phyloP scores from a whole-genome alignment of 176 grass and related monocot genomes.

The Puya raimondii region DNA sequence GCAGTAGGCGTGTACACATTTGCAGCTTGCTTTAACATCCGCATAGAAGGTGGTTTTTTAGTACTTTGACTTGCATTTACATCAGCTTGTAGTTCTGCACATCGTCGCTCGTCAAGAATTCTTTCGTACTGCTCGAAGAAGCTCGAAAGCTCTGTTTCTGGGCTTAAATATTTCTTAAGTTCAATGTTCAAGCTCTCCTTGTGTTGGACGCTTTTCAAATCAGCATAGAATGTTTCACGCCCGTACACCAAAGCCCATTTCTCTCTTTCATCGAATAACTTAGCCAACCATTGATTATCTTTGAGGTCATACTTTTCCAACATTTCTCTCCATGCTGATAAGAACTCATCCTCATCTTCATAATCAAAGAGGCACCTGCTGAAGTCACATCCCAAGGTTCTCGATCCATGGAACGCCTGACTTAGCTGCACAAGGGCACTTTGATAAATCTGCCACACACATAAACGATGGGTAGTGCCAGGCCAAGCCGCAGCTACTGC shows the following conservation, averaged over 20 bases:
- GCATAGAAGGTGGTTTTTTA: slow-evolving; percentile 80
- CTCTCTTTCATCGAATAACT: slow-evolving; percentile 63
- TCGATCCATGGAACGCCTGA: slow-evolving; percentile 87
- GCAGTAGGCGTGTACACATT: slow-evolving; percentile 79
- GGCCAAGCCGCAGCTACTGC: slow-evolving; percentile 43
- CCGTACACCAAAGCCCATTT: slow-evolving; percentile 78
- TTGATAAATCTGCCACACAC: slow-evolving; percentile 94
- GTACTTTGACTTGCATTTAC: slow-evolving; percentile 41
- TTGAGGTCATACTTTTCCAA: slow-evolving; percentile 69
- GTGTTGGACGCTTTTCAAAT: slow-evolving; percentile 81
- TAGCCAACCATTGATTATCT: slow-evolving; percentile 73
- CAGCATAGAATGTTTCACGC: slow-evolving; percentile 63
- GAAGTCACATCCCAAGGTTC: slow-evolving; percentile 63
- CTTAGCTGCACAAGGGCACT: slow-evolving; percentile 63
- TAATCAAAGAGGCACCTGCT: slow-evolving; percentile 82
- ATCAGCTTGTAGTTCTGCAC: slow-evolving; percentile 61
- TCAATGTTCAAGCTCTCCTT: slow-evolving; percentile 62
- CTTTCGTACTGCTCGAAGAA: slow-evolving; percentile 73
- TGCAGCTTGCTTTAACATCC: slow-evolving; percentile 74
- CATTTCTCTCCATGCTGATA: slow-evolving; percentile 68
- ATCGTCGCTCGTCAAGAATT: slow-evolving; percentile 48
- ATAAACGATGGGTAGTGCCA: slow-evolving; percentile 51
- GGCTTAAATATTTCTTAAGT: slow-evolving; percentile 56
- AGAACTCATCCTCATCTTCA: slow-evolving; percentile 69
- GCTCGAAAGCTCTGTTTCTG: slow-evolving; percentile 45